Conservation (phyloP, 164 flowering plant species). For the Malania oleifera region DNA sequence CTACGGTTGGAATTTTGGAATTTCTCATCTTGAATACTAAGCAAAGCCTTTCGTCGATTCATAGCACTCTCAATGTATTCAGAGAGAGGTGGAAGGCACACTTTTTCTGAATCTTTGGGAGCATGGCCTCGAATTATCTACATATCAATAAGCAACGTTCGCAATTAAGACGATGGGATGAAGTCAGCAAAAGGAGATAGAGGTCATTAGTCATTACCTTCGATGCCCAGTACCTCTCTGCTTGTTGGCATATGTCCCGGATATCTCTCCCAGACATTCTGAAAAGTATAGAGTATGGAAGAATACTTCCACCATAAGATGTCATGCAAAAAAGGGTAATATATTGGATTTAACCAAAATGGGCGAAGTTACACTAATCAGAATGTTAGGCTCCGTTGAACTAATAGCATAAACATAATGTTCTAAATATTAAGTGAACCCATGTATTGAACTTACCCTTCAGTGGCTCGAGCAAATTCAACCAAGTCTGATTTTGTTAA, state of each 20-base stretch:
- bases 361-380: neutral
- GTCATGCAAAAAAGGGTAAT: neutral
- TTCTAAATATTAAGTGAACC: too few species aligned
- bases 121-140: constrained; percentile 81
- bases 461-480: constrained; percentile 60
- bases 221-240: constrained; percentile 97
- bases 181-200: neutral
- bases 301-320: neutral
- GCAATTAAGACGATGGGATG: neutral
- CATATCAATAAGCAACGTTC: neutral
- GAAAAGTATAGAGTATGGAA: neutral
- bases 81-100: constrained; percentile 63
- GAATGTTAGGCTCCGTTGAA: too few species aligned
- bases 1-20: constrained; percentile 10
- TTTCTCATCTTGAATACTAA: constrained; percentile 24
- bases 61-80: constrained; percentile 67
- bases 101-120: constrained; percentile 32
- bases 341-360: neutral
- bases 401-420: too few species aligned
- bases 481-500: constrained; percentile 53
- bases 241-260: constrained; percentile 87
- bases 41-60: constrained; percentile 40
- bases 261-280: constrained; percentile 98
- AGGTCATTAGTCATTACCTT: constrained; percentile 43
- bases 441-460: constrained; percentile 49